Base-by-base conservation (phyloP, 208 protist genomes). In the Naegleria gruberi region DNA sequence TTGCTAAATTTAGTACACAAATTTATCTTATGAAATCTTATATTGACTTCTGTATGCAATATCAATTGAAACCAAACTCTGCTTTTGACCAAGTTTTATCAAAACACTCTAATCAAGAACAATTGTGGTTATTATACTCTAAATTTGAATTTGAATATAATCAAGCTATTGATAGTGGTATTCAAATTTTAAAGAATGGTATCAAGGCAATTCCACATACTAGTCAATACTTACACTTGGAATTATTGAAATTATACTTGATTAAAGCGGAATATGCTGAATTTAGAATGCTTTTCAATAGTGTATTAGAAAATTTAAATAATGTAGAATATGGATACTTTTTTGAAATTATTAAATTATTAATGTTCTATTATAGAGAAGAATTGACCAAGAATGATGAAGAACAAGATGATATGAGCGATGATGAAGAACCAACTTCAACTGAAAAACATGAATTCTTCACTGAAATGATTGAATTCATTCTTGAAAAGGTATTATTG, bases 131-230 rank as follows among this genome's bases (percentile, higher is more conserved):
- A 8, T 37, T 77, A 26, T 77, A 77, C 34, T 12, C 65, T 77
- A 77, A 77, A 77, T 77, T 77, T 77, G 65, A 77, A 37, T 77
- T 77, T 77, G 65, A 77, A 77, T 77, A 37, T n/a, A 77, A 77
- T n/a, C 30, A 77, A 77, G 30, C 17, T 37, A 77, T 77, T 77
- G 65, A 77, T 77, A 77, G 34, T 77, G 12, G 30, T 37, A 77
- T 77, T 19, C 26, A 37, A 7, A 8, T 77, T 7, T 77, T 77
- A 77, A 77, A 77, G 65, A 77, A 77, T 37, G 65, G 65, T 77
- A 77, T 77, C 12, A 77, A 77, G 30, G 17, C 65, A 7, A 77
- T 37, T 77, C 65, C 65, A 37, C 17, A 77, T n/a, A 77, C 6
- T 37, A 8, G 30, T 37, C 1, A 37, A 37, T 77, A 37, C 12